Base-by-base conservation (phyloP, 306 rosid species). In the Sicyos baderoa region DNA sequence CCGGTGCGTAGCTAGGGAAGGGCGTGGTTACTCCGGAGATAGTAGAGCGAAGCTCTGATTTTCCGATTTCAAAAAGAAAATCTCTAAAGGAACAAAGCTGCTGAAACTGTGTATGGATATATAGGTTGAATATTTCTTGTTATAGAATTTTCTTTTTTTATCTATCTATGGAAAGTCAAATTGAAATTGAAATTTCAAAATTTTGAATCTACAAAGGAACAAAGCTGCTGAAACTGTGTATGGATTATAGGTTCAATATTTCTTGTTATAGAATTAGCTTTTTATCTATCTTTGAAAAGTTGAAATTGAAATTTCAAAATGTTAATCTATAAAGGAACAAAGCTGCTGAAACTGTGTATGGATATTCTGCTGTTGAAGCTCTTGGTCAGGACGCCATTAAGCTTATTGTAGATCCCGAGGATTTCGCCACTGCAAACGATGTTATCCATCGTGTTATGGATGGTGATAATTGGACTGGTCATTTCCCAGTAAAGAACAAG, bases 391-490 rank as follows among this genome's bases (percentile, higher is more conserved):
- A 84, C 67, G 86, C 83, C 62, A 42, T 85, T 68, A 88, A 79
- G 72, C 86, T 94, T 66, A 77, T 94, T 22, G 80, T 78, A 29
- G 99, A 94, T 62, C 83, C 97, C 22, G 45, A 67, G 9, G 90
- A 86, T 78, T 80, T 70, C 58, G 75, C 35, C 8, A 52, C 79
- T 21, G 97, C 89, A 45, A 71, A 72, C 56, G 79, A 83, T 72
- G 83, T 89, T 42, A 27, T 88, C 58, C 73, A 75, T 27, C 86
- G 84, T 35, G 96, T 90, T n/a, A 66, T 48, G 63, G 65, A 58
- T 76, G 99, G 99, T 56, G 95, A 94, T 82, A 87, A 77, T 72
- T 94, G 99, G 99, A 84, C 86, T 0, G 99, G 99, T 72, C 95
- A 83, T 75, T 90, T 94, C 71, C 95, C 94, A 3, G 85, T 83